Evolutionary conservation across 371 early-diverging fungal species (phyloP).

Genomic region (Mucor lusitanicus): DNA sequence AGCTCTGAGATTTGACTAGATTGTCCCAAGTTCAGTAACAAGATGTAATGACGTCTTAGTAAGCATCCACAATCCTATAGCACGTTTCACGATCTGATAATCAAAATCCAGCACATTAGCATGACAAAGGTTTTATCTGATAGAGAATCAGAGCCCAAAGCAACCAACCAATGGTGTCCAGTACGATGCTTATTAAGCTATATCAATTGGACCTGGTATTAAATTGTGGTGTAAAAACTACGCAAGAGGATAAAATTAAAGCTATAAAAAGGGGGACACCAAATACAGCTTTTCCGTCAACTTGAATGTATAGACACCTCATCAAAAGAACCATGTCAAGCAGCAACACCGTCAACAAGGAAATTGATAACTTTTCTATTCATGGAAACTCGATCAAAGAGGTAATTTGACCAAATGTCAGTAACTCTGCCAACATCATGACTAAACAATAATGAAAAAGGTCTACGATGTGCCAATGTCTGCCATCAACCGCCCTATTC

Average conservation of each 20-base stretch:
- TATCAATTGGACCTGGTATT: not conserved
- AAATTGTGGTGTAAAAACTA: not conserved
- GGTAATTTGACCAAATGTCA: constrained; percentile 8
- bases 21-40: not conserved
- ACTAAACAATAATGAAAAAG: constrained; percentile 9
- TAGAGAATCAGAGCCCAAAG: not conserved
- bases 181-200: not conserved
- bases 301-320: constrained; percentile 4
- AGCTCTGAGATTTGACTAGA: not conserved
- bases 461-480: constrained; percentile 48
- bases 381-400: constrained; percentile 41
- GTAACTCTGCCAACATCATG: not conserved
- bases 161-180: not conserved
- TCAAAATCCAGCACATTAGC: too few relatives aligned
- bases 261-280: not conserved
- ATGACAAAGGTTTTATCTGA: too few relatives aligned
- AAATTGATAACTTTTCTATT: constrained; percentile 45
- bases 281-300: not conserved
- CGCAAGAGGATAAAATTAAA: not conserved
- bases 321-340: constrained; percentile 10
- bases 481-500: constrained; percentile 48
- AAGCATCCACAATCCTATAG: too few relatives aligned
- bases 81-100: too few relatives aligned
- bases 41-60: too few relatives aligned
- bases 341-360: not conserved